Conservation (phyloP, 805 yeast species). For the Pichia gijzeniarum region DNA sequence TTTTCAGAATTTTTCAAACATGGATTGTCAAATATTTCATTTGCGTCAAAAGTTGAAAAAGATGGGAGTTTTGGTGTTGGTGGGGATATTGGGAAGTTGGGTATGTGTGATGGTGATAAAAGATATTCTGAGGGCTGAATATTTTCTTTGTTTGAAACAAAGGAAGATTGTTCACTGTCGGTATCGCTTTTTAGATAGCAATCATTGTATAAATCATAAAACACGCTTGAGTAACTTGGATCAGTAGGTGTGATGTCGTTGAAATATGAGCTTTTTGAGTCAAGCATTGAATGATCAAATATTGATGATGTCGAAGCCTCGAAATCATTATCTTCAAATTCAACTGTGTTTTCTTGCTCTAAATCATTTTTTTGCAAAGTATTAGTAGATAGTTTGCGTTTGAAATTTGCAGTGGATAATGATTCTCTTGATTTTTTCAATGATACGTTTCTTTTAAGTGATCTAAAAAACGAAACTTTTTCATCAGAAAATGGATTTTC, state of each 20-base stretch:
- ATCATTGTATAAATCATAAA: not conserved
- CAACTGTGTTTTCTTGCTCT: no score
- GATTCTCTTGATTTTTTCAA: no score
- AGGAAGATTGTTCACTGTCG: constrained; percentile 1
- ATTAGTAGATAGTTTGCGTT: no score
- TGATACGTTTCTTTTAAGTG: no score
- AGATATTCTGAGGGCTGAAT: not conserved
- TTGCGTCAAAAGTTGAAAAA: not conserved
- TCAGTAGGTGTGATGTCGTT: not conserved
- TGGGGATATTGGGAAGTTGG: constrained; percentile 1
- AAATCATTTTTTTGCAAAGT: no score
- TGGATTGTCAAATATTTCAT: not conserved
- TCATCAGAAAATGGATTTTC: no score
- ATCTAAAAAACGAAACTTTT: no score
- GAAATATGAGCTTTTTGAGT: not conserved
- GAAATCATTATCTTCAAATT: no score
- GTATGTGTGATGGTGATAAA: constrained; percentile 2
- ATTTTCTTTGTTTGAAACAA: constrained; percentile 7
- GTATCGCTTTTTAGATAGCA: not conserved
- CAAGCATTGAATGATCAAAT: not conserved
- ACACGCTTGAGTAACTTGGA: constrained; percentile 2
- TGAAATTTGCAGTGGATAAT: no score
- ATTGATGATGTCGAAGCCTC: not conserved
- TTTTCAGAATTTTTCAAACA: not conserved
- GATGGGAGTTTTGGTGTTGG: constrained; percentile 1